Percentiles rank a stretch among this genome's conserved stretches.
phyloP scores from a whole-genome alignment of 73 alveolate genomes.

The Tetrahymena borealis region DNA sequence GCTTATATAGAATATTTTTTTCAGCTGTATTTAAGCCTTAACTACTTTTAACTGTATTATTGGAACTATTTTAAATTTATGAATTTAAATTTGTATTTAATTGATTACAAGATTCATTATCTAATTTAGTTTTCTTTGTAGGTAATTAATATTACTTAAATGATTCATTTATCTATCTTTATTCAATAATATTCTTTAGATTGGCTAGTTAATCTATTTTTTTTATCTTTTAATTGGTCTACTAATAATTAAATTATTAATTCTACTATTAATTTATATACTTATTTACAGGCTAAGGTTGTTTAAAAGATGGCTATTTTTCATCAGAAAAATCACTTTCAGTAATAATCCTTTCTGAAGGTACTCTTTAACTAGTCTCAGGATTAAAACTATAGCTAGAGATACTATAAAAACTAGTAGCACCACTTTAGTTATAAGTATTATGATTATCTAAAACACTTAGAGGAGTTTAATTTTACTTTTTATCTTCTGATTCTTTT shows the following conservation, averaged over 20 bases:
- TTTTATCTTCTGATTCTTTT: not conserved
- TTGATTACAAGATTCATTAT: not conserved
- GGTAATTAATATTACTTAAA: not conserved
- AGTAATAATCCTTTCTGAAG: not conserved
- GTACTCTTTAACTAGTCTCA: not conserved
- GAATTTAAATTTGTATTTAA: not conserved
- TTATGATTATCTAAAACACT: not conserved
- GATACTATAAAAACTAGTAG: not conserved
- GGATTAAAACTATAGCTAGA: not conserved
- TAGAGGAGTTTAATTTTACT: not conserved
- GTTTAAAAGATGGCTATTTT: not conserved
- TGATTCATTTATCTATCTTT: not conserved
- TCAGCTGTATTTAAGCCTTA: not conserved
- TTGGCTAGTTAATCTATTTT: not conserved
- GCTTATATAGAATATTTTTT: not conserved
- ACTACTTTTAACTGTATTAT: not conserved
- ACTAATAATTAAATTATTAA: not conserved
- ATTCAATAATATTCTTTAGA: not conserved
- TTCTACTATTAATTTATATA: not conserved
- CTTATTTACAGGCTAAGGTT: not conserved
- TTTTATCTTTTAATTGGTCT: not conserved
- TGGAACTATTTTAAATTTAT: not conserved
- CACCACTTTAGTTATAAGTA: not conserved
- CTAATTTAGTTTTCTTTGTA: not conserved
- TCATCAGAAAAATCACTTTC: not conserved